These are phyloP conservation scores for Poa pratensis DNA, from an alignment of 176 grass and related monocot species.

Conservation along the genomic window DNA sequence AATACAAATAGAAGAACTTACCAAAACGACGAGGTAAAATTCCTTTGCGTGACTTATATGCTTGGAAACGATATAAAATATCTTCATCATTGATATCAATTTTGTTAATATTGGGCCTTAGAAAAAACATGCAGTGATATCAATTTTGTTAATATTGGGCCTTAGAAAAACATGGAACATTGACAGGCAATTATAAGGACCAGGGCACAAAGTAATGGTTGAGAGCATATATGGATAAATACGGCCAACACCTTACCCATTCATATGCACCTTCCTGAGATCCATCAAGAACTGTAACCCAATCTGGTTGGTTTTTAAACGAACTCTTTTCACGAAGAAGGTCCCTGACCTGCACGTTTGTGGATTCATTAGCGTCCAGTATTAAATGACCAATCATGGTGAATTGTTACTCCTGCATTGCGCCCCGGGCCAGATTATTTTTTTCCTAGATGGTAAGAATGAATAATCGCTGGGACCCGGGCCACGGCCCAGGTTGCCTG, in stretches of 20 bases:
- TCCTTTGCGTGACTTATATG: too few relatives aligned
- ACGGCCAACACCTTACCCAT: slow-evolving; percentile 64
- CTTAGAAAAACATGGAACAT: too few relatives aligned
- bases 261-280: slow-evolving; percentile 94
- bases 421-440: too few relatives aligned
- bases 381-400: background rate
- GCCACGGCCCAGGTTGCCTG: too few relatives aligned
- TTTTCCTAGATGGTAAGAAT: too few relatives aligned
- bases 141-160: background rate
- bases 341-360: slow-evolving; percentile 70
- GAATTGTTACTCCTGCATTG: background rate
- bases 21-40: too few relatives aligned
- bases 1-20: too few relatives aligned
- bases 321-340: slow-evolving; percentile 78
- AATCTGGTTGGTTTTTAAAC: slow-evolving; percentile 73
- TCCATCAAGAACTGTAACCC: slow-evolving; percentile 96
- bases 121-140: background rate
- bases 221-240: background rate
- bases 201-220: background rate
- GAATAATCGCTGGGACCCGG: too few relatives aligned
- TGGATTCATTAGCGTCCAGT: background rate
- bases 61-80: too few relatives aligned
- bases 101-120: background rate
- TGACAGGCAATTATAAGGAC: background rate
- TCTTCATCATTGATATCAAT: background rate